Conservation (phyloP, 208 protist genomes). For the Leishmania turanica region DNA sequence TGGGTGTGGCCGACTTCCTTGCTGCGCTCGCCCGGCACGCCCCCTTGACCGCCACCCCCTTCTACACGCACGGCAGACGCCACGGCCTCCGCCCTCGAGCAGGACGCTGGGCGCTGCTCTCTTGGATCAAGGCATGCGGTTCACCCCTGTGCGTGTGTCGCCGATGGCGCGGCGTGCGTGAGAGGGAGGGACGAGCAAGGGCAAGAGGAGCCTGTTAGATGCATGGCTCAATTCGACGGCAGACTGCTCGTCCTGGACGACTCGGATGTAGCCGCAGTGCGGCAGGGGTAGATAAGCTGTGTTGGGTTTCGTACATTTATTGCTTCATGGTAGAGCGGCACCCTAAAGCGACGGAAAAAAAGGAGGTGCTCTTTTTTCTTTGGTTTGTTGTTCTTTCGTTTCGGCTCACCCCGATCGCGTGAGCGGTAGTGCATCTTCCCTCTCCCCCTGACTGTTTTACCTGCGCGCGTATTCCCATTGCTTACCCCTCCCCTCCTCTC, state of each 20-base stretch:
- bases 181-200: too few relatives aligned
- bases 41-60: too few relatives aligned
- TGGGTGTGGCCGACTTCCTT: background rate
- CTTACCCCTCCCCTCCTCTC: too few relatives aligned
- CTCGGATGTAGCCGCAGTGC: background rate
- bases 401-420: background rate
- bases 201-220: background rate
- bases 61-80: too few relatives aligned
- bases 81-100: background rate
- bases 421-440: background rate
- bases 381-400: background rate
- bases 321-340: background rate
- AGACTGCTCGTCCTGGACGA: background rate
- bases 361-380: background rate
- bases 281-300: background rate
- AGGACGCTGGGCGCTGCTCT: background rate
- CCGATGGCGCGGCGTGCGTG: background rate
- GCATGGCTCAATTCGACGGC: background rate
- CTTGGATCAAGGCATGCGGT: background rate
- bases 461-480: background rate
- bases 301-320: background rate
- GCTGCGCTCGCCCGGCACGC: too few relatives aligned
- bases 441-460: too few relatives aligned
- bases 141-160: background rate
- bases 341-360: background rate